Percentiles rank a stretch among this genome's conserved stretches.
phyloP scores from a whole-genome alignment of 176 grass and related monocot genomes.

The Avena eriantha region DNA sequence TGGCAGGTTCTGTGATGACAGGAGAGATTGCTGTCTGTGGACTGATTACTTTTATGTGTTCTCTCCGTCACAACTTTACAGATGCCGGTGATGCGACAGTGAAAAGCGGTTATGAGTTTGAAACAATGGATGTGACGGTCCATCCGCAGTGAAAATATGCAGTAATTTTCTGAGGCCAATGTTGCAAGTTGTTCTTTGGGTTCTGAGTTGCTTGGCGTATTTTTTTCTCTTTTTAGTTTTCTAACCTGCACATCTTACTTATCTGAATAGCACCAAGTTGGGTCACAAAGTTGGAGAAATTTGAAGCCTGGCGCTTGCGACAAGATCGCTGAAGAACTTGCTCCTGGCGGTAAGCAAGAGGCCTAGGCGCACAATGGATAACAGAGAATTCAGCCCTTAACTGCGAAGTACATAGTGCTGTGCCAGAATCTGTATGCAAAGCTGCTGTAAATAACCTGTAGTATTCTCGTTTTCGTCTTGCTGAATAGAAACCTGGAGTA shows the following conservation, averaged over 20 bases:
- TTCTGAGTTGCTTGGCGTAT: background rate
- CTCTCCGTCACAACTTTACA: background rate
- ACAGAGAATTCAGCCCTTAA: no score
- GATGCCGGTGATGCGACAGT: background rate
- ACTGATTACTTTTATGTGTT: background rate
- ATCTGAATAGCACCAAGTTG: no score
- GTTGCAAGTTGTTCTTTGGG: background rate
- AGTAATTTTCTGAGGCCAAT: background rate
- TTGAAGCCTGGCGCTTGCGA: background rate
- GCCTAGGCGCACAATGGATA: no score
- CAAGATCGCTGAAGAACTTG: background rate
- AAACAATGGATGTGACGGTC: background rate
- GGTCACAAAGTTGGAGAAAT: background rate
- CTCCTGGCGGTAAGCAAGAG: background rate
- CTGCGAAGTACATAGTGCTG: background rate
- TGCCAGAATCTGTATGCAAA: background rate
- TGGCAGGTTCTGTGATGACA: no score
- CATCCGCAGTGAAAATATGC: background rate
- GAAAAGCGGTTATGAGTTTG: background rate
- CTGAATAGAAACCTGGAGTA: background rate
- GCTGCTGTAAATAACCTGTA: background rate
- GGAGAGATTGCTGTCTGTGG: background rate
- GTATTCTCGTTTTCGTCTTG: background rate
- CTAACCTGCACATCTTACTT: background rate
- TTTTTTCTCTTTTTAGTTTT: background rate